Percentiles rank a stretch among this genome's conserved stretches.
phyloP scores from a whole-genome alignment of 257 asterid species.

The Mentha longifolia region DNA sequence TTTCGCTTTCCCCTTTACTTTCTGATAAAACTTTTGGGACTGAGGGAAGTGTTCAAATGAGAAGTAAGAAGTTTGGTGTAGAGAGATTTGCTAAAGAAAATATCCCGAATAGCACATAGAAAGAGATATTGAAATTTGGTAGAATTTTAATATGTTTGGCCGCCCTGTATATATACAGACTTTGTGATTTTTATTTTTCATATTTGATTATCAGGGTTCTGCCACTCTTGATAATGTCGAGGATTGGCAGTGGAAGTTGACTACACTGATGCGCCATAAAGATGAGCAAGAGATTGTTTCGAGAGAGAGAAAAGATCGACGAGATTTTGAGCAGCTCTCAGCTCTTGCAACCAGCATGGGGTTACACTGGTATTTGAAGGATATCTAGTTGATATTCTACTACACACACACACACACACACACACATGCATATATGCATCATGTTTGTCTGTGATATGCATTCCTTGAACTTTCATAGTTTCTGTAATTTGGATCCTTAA shows the following conservation, averaged over 20 bases:
- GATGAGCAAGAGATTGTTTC: constrained; percentile 77
- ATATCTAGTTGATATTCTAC: constrained; percentile 1
- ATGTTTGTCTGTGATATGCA: constrained; percentile 25
- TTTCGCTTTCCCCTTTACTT: neutral
- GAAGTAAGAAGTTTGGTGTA: neutral
- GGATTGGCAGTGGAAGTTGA: constrained; percentile 89
- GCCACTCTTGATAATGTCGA: constrained; percentile 78
- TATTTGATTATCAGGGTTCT: constrained; percentile 56
- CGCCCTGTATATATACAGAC: constrained; percentile 4
- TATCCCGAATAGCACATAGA: neutral
- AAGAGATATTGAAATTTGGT: neutral
- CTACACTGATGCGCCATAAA: constrained; percentile 60
- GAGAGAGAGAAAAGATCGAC: constrained; percentile 79
- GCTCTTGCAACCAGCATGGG: constrained; percentile 80
- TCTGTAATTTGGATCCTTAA: neutral
- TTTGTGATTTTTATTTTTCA: constrained; percentile 15
- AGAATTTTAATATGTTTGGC: constrained; percentile 12
- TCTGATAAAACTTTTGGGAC: neutral
- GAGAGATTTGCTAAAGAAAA: neutral
- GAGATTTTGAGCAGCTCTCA: constrained; percentile 85
- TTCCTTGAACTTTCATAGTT: constrained; percentile 8
- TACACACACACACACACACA: neutral
- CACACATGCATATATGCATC: neutral
- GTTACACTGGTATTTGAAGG: constrained; percentile 63
- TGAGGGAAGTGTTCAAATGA: neutral